phyloP scores from a whole-genome alignment of 306 rosid genomes.

The Casuarina glauca region DNA sequence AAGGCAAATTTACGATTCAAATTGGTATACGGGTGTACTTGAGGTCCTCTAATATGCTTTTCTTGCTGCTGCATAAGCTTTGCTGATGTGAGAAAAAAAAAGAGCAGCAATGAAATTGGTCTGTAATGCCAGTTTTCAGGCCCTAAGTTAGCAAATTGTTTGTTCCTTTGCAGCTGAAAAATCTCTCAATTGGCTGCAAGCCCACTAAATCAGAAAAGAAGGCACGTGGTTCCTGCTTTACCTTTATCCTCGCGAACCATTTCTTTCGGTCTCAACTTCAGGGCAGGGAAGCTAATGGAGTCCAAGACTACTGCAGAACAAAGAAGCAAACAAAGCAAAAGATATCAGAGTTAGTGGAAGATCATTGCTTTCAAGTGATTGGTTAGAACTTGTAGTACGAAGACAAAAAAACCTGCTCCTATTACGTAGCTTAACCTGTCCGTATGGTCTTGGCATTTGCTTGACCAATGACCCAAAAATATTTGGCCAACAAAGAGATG shows the following conservation, averaged over 20 bases:
- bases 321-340: neutral
- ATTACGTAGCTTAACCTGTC: slow-evolving; percentile 10
- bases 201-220: neutral
- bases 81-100: no score
- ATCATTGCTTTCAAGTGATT: neutral
- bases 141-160: neutral
- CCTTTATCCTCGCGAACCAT: neutral
- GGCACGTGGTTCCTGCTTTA: neutral
- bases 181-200: neutral
- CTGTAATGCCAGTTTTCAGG: no score
- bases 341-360: slow-evolving; percentile 1
- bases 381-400: slow-evolving; percentile 1
- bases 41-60: neutral
- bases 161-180: neutral
- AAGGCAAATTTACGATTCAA: neutral
- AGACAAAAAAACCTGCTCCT: neutral
- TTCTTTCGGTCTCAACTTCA: neutral
- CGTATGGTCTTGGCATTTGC: slow-evolving; percentile 30
- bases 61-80: no score
- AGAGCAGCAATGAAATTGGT: no score
- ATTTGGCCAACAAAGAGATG: neutral
- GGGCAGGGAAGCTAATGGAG: neutral
- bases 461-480: slow-evolving; percentile 10
- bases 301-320: neutral
- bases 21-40: neutral